Conservation (phyloP, 2,329 filamentous ascomycete species). For the Acrocalymma vagum region DNA sequence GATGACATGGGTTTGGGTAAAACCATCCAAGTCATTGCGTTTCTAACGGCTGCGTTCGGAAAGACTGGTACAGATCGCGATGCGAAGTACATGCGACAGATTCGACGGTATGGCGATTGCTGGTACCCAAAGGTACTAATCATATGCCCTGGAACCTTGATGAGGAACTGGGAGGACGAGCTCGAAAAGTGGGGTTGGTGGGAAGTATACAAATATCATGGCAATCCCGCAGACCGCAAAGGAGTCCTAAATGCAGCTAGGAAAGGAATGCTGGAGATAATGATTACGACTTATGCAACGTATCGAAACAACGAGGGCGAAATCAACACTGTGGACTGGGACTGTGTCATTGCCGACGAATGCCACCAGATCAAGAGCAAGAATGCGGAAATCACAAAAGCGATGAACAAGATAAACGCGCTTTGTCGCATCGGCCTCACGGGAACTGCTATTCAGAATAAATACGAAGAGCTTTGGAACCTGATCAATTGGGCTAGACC, state of each 20-base stretch:
- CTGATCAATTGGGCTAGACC: constrained; percentile 96
- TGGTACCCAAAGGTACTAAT: constrained; percentile 90
- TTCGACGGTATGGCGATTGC: constrained; percentile 66
- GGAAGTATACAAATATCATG: constrained; percentile 86
- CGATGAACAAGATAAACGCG: constrained; percentile 90
- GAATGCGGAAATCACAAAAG: constrained; percentile 77
- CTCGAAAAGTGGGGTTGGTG: constrained; percentile 94
- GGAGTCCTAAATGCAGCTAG: constrained; percentile 76
- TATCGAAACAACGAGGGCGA: constrained; percentile 79
- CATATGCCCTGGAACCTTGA: constrained; percentile 86
- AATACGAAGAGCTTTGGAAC: constrained; percentile 97
- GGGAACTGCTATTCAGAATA: constrained; percentile 96
- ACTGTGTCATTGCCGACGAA: constrained; percentile 93
- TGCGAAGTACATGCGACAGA: constrained; percentile 84
- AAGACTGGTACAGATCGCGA: constrained; percentile 93
- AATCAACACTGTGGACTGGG: constrained; percentile 89
- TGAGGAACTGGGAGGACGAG: constrained; percentile 91
- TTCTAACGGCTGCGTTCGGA: constrained; percentile 89
- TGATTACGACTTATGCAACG: constrained; percentile 94
- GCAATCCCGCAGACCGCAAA: constrained; percentile 68
- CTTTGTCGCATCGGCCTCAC: constrained; percentile 93
- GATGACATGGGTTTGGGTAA: constrained; percentile 99
- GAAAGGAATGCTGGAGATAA: constrained; percentile 82
- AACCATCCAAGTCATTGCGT: constrained; percentile 94
- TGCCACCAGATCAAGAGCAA: constrained; percentile 89